Evolutionary conservation across 2,329 filamentous ascomycete species (phyloP).

Genomic region (Gremmenia infestans): DNA sequence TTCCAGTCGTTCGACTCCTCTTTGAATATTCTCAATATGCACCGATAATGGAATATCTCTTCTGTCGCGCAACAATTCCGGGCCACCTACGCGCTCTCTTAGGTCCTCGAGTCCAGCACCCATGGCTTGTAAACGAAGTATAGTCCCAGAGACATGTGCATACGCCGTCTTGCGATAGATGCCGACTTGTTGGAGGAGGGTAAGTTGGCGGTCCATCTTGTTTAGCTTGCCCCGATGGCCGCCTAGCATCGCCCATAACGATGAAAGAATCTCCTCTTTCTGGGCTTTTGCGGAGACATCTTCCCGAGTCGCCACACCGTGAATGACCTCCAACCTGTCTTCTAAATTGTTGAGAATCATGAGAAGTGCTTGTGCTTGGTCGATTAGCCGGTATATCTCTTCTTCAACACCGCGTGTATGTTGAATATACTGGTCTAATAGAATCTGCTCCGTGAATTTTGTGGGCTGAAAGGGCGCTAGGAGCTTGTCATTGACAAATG

Average conservation of each 20-base stretch:
- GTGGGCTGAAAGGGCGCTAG: conserved; percentile 58
- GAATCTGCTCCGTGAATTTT: conserved; percentile 53
- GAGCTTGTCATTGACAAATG: conserved; percentile 41
- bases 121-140: conserved; percentile 71
- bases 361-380: conserved; percentile 65
- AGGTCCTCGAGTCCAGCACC: conserved; percentile 66
- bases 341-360: conserved; percentile 63
- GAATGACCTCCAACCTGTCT: conserved; percentile 63
- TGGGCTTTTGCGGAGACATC: conserved; percentile 52
- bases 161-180: conserved; percentile 61
- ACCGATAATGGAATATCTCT: conserved; percentile 59
- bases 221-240: conserved; percentile 58
- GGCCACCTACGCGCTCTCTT: conserved; percentile 63
- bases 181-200: conserved; percentile 60
- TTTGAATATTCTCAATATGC: conserved; percentile 70
- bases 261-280: conserved; percentile 62
- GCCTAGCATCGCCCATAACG: conserved; percentile 70
- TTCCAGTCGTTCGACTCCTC: conserved; percentile 68
- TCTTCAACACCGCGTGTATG: conserved; percentile 67
- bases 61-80: conserved; percentile 52
- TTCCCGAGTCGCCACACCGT: conserved; percentile 62
- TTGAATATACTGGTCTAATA: conserved; percentile 70
- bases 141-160: conserved; percentile 61
- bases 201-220: conserved; percentile 58
- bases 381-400: conserved; percentile 62